These are phyloP conservation scores for Antitrichia curtipendula DNA, from an alignment of 225 moss, liverwort and hornwort species.

Conservation along the genomic window DNA sequence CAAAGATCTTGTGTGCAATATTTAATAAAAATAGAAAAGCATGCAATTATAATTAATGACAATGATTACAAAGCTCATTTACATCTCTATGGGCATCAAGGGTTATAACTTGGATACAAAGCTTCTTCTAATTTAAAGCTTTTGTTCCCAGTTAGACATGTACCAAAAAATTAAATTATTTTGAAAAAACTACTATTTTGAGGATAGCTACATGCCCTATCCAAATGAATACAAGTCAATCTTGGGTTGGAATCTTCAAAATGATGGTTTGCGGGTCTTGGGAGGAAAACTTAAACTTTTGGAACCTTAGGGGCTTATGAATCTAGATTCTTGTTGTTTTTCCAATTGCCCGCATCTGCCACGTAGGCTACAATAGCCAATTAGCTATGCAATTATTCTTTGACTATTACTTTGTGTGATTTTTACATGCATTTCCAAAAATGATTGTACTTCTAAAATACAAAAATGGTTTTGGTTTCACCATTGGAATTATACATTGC, in stretches of 20 bases:
- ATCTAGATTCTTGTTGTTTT: neutral
- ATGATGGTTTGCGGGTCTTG: fast-evolving
- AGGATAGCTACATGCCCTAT: fast-evolving
- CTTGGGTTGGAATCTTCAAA: fast-evolving
- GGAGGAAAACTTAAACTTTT: neutral
- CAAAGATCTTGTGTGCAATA: neutral
- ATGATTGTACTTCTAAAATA: no score
- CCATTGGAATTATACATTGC: neutral
- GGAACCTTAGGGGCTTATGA: fast-evolving
- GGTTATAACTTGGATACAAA: neutral
- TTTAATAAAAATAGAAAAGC: neutral
- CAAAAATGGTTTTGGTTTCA: no score
- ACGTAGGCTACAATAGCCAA: neutral
- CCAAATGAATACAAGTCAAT: fast-evolving
- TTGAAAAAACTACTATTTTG: neutral
- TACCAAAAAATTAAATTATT: no score
- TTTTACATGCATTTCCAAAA: neutral
- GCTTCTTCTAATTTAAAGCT: neutral
- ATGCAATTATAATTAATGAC: neutral
- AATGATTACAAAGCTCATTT: neutral
- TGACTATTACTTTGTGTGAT: neutral
- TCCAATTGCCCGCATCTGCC: fast-evolving
- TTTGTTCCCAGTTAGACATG: fast-evolving
- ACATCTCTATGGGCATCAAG: neutral
- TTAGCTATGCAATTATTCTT: neutral